A percentile compares a stretch with the other conserved stretches of the same genome.
Conservation (phyloP, 768 basidiomycete species). For the Mycena capillaripes region DNA sequence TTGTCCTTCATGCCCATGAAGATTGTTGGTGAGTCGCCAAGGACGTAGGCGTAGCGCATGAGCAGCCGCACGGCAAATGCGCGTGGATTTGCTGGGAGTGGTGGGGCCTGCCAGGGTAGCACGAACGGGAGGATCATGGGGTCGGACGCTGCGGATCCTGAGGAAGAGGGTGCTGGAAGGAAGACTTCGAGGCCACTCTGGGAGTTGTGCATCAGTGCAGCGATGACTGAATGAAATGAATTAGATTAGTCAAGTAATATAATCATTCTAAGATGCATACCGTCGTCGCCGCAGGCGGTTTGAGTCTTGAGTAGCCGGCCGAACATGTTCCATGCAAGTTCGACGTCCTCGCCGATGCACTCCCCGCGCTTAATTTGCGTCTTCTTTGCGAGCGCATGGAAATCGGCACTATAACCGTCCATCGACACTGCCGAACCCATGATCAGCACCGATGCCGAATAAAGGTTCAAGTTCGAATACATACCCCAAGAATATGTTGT, state of each 20-base stretch:
- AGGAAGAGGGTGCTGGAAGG: conserved; percentile 25
- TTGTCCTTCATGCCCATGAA: conserved; percentile 29
- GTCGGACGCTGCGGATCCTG: conserved; percentile 1
- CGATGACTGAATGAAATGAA: conserved; percentile 13
- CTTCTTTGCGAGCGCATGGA: background rate
- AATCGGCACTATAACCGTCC: conserved; percentile 25
- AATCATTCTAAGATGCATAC: background rate
- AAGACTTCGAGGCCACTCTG: conserved; percentile 32
- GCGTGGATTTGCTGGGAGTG: conserved; percentile 33
- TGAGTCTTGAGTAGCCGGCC: conserved; percentile 8
- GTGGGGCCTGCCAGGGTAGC: conserved; percentile 14
- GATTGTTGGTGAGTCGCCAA: conserved; percentile 34
- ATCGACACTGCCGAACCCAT: conserved; percentile 13
- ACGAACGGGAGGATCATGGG: conserved; percentile 35
- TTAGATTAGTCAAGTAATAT: background rate
- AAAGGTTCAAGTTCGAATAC: background rate
- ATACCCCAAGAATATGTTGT: conserved; percentile 24
- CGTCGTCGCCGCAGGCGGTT: conserved; percentile 20
- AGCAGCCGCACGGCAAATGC: conserved; percentile 35
- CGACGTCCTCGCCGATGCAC: conserved; percentile 8
- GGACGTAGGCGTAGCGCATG: conserved; percentile 35
- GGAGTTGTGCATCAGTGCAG: conserved; percentile 26
- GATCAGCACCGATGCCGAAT: background rate
- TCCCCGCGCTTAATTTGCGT: background rate
- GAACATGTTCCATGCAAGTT: conserved; percentile 30